A percentile compares a stretch with the other conserved stretches of the same genome.
Conservation (phyloP, 2,329 filamentous ascomycete species). For the Fusarium verrucosum region DNA sequence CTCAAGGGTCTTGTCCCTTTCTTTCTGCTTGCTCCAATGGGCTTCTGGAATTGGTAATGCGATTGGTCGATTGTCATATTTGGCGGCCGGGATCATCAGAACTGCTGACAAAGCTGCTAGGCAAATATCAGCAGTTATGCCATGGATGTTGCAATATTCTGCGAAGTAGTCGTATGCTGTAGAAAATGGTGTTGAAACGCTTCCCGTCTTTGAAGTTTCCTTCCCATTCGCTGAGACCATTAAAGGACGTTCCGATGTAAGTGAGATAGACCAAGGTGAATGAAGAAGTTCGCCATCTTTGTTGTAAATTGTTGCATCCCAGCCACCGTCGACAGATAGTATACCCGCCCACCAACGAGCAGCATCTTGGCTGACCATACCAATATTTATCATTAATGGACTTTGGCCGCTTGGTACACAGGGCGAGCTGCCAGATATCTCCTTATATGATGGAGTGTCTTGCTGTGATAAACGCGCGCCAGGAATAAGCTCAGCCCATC, state of each 20-base stretch:
- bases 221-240: not conserved
- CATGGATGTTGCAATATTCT: constrained; percentile 42
- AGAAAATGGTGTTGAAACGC: constrained; percentile 7
- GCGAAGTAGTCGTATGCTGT: constrained; percentile 41
- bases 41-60: constrained; percentile 6
- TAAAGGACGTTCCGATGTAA: constrained; percentile 1
- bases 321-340: constrained; percentile 39
- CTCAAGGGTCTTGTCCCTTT: too few relatives aligned
- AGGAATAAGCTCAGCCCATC: constrained; percentile 7
- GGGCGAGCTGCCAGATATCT: not conserved
- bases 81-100: constrained; percentile 43
- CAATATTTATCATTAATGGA: constrained; percentile 30
- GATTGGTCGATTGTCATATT: constrained; percentile 36
- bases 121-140: constrained; percentile 36
- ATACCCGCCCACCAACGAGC: constrained; percentile 46
- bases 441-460: not conserved
- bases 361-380: constrained; percentile 38
- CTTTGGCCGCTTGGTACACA: not conserved
- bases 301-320: constrained; percentile 38
- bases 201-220: not conserved
- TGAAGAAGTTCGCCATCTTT: constrained; percentile 26
- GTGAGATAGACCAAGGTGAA: constrained; percentile 21
- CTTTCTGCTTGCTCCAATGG: not conserved
- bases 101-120: constrained; percentile 44
- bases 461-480: not conserved